phyloP scores from a whole-genome alignment of 2,329 filamentous ascomycete genomes.

The Fusarium annulatum region DNA sequence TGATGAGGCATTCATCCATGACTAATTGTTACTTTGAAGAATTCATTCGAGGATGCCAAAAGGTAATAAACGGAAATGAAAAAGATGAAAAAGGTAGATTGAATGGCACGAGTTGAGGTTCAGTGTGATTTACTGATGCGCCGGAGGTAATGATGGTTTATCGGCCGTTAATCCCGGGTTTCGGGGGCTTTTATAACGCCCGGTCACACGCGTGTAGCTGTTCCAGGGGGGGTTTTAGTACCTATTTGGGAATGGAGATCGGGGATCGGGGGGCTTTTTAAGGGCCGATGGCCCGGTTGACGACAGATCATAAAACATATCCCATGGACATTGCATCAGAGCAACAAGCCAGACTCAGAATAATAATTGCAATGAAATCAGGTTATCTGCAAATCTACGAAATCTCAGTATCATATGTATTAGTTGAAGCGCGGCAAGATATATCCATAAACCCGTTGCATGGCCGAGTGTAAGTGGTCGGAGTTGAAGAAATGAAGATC shows the following conservation, averaged over 20 bases:
- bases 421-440: not conserved
- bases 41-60: not conserved
- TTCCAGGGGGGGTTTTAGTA: not conserved
- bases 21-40: not conserved
- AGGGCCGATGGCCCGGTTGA: not conserved
- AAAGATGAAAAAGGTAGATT: not conserved
- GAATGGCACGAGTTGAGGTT: not conserved
- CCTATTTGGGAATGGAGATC: not conserved
- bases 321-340: not conserved
- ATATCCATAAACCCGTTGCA: not conserved
- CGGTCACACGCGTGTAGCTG: not conserved
- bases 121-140: not conserved
- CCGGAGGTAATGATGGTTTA: slow-evolving; percentile 16
- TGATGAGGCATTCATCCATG: slow-evolving; percentile 42
- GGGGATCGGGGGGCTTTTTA: slow-evolving; percentile 5
- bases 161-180: slow-evolving; percentile 29
- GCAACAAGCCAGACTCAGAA: not conserved
- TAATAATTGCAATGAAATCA: not conserved
- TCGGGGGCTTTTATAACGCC: slow-evolving; percentile 21
- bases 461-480: not conserved
- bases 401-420: accelerated
- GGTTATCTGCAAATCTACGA: accelerated
- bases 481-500: not conserved
- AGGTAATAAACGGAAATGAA: not conserved
- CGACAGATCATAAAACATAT: not conserved